These are phyloP conservation scores for Geranium incanum DNA, from an alignment of 441 rosid genomes.

Conservation along the genomic window DNA sequence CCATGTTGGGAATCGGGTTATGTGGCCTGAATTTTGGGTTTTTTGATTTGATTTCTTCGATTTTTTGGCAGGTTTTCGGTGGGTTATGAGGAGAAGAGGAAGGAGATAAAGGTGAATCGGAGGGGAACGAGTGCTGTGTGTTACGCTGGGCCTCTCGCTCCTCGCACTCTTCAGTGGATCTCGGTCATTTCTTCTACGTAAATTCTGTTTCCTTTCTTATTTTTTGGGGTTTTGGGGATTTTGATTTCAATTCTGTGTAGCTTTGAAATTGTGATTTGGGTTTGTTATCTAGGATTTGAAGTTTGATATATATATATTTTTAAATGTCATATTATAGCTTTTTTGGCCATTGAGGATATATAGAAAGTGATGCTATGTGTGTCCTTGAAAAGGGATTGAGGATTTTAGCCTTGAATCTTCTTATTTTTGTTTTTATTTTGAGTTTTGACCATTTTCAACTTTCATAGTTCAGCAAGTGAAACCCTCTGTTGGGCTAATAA, in stretches of 20 bases:
- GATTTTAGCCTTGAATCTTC: neutral
- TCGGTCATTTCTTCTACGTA: slow-evolving; percentile 60
- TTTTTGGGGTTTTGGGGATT: neutral
- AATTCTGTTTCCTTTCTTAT: slow-evolving; percentile 15
- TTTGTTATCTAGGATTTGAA: neutral
- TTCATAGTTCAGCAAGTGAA: neutral
- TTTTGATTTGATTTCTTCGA: neutral
- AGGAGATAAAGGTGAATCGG: slow-evolving; percentile 28
- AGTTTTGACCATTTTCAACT: neutral
- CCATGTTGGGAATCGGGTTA: neutral
- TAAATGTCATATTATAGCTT: neutral
- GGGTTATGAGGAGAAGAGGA: slow-evolving; percentile 20
- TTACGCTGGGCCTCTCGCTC: slow-evolving; percentile 42
- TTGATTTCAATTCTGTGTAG: neutral
- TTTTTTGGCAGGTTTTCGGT: slow-evolving; percentile 32
- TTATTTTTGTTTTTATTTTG: neutral
- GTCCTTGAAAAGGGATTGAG: neutral
- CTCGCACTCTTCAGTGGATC: slow-evolving; percentile 62
- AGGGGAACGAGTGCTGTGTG: slow-evolving; percentile 55
- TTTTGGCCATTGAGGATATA: neutral
- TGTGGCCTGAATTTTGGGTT: neutral
- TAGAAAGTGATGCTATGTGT: neutral
- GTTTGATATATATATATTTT: neutral
- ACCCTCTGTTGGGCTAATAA: neutral
- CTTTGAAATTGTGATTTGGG: neutral